Evolutionary conservation across 495 filamentous ascomycete species (phyloP).

Genomic region (Melanomma pulvis-pyrius): DNA sequence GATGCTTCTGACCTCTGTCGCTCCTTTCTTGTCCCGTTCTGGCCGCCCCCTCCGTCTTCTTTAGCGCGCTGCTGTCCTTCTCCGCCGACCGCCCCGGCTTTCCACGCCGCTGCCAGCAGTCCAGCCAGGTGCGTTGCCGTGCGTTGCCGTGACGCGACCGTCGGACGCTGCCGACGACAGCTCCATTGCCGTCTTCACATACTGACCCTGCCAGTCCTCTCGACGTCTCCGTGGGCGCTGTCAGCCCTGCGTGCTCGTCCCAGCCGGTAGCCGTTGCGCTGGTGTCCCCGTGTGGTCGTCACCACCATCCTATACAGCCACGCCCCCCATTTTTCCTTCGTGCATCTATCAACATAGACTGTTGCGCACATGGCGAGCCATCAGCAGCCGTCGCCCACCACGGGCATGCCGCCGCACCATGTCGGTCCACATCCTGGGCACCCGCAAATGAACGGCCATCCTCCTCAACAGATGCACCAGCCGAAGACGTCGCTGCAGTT

Average conservation of each 20-base stretch:
- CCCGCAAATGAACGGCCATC: slow-evolving; percentile 38
- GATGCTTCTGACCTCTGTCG: slow-evolving; percentile 1
- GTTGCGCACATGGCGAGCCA: slow-evolving; percentile 34
- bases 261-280: too few species aligned
- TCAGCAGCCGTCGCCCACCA: slow-evolving; percentile 41
- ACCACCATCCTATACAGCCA: neutral
- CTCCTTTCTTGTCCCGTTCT: neutral
- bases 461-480: slow-evolving; percentile 54
- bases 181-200: neutral
- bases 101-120: neutral
- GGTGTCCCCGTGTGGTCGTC: neutral
- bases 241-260: neutral
- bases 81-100: neutral
- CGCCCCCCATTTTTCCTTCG: neutral
- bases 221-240: neutral
- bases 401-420: slow-evolving; percentile 39
- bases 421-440: slow-evolving; percentile 36
- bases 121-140: neutral
- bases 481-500: slow-evolving; percentile 61
- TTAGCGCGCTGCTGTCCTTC: slow-evolving; percentile 3
- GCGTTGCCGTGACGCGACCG: neutral
- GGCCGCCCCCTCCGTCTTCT: neutral
- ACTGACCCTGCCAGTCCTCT: neutral
- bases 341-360: neutral
- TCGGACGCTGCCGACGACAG: neutral